A percentile compares a stretch with the other conserved stretches of the same genome.
Conservation (phyloP, 345 rosid genomes). For the Xanthoceras sorbifolium region DNA sequence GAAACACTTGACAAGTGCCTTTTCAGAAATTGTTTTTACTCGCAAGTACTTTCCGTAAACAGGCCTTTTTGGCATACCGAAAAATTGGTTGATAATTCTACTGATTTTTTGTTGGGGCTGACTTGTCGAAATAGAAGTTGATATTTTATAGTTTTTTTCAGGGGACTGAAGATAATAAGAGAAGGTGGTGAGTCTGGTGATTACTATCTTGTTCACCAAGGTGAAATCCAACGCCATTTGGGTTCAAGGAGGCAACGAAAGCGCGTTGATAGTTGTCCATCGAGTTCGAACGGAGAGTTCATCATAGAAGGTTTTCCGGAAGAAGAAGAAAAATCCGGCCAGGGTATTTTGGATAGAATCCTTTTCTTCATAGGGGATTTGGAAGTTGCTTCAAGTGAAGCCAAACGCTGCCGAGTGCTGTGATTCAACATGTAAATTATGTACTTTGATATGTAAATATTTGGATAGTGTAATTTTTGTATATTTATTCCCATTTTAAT, state of each 20-base stretch:
- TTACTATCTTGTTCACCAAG: conserved; percentile 57
- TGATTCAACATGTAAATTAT: neutral
- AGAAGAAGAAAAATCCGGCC: conserved; percentile 32
- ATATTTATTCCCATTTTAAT: neutral
- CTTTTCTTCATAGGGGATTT: conserved; percentile 59
- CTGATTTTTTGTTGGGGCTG: neutral
- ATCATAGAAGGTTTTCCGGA: neutral
- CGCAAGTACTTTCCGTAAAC: neutral
- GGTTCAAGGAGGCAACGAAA: conserved; percentile 43
- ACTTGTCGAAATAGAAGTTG: neutral
- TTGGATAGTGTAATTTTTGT: neutral
- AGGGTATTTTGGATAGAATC: conserved; percentile 49
- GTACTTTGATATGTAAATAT: neutral
- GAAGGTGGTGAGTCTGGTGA: conserved; percentile 51
- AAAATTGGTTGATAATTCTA: neutral
- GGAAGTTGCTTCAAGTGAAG: conserved; percentile 51
- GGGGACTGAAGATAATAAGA: conserved; percentile 61
- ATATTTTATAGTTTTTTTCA: conserved; percentile 17
- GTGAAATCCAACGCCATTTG: conserved; percentile 51
- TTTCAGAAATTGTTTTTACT: neutral
- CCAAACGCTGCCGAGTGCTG: conserved; percentile 35
- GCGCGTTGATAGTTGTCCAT: neutral
- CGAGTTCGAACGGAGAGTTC: conserved; percentile 6
- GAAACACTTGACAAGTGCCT: neutral
- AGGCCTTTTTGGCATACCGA: no score